Percentiles rank a stretch among this genome's conserved stretches.
Conservation (phyloP, 495 filamentous ascomycete genomes). For the Neurospora hispaniola region DNA sequence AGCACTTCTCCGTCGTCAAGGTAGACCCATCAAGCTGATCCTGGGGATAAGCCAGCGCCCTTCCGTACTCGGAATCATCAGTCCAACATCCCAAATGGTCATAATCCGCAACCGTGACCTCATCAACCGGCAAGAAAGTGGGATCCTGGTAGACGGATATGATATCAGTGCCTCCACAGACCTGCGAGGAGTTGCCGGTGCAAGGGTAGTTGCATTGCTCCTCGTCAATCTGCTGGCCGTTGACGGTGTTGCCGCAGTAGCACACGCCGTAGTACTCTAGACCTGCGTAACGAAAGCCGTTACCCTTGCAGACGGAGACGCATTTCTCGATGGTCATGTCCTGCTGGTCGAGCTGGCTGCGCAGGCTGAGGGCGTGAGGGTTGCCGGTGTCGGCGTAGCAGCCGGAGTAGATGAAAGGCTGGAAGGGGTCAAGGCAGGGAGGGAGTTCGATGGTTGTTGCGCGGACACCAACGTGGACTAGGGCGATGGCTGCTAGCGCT, state of each 20-base stretch:
- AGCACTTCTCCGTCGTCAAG: conserved; percentile 36
- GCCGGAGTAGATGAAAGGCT: conserved; percentile 40
- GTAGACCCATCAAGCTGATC: conserved; percentile 22
- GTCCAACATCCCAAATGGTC: conserved; percentile 45
- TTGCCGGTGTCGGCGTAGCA: conserved; percentile 35
- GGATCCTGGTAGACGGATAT: conserved; percentile 43
- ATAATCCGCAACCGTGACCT: conserved; percentile 34
- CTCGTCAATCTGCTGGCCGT: conserved; percentile 22
- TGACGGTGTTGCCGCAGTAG: conserved; percentile 40
- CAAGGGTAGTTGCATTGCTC: conserved; percentile 36
- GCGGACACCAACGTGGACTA: conserved; percentile 17
- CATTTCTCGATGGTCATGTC: conserved; percentile 43
- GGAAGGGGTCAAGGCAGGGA: conserved; percentile 30
- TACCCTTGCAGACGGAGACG: conserved; percentile 44
- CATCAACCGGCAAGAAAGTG: conserved; percentile 34
- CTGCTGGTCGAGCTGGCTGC: conserved; percentile 22
- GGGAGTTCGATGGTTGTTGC: conserved; percentile 31
- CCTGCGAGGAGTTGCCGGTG: conserved; percentile 32
- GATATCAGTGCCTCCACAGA: conserved; percentile 36
- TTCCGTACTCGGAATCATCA: conserved; percentile 36
- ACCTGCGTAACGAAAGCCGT: conserved; percentile 44
- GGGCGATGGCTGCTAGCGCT: conserved; percentile 22
- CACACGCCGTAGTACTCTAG: conserved; percentile 45
- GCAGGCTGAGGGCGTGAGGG: conserved; percentile 30
- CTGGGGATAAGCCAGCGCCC: conserved; percentile 39